Conservation (phyloP, 2,329 filamentous ascomycete species). For the Penicillium sp. region DNA sequence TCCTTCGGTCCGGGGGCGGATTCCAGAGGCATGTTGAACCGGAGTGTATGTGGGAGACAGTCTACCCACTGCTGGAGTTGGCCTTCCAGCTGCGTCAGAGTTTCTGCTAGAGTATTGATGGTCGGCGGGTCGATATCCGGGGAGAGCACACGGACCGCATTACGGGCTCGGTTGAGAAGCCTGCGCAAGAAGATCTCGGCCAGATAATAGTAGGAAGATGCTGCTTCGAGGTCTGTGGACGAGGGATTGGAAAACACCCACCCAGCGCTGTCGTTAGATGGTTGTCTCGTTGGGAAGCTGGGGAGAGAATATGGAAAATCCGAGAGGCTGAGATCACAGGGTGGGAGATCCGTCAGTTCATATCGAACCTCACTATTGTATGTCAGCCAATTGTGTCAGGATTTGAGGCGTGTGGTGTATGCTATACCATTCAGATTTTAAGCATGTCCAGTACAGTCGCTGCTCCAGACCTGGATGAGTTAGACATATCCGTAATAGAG, state of each 20-base stretch:
- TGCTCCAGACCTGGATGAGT: slow-evolving; percentile 20
- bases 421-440: slow-evolving; percentile 24
- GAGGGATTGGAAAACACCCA: slow-evolving; percentile 10
- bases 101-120: slow-evolving; percentile 14
- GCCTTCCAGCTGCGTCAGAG: slow-evolving; percentile 17
- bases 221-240: slow-evolving; percentile 16
- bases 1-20: slow-evolving; percentile 14
- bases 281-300: slow-evolving; percentile 17
- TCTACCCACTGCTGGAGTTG: slow-evolving; percentile 26
- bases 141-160: slow-evolving; percentile 20
- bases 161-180: slow-evolving; percentile 32
- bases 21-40: slow-evolving; percentile 23
- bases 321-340: slow-evolving; percentile 23
- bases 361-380: slow-evolving; percentile 23
- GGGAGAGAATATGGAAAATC: slow-evolving; percentile 25
- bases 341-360: slow-evolving; percentile 22
- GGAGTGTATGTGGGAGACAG: slow-evolving; percentile 21
- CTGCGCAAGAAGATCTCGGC: slow-evolving; percentile 26
- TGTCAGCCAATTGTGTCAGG: background rate
- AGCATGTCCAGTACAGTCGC: slow-evolving; percentile 25
- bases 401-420: background rate
- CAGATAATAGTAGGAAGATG: slow-evolving; percentile 25
- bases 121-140: slow-evolving; percentile 13
- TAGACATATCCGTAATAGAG: background rate
- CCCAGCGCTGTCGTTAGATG: slow-evolving; percentile 12